Conservation (phyloP, 352 stramenopile genomes). For the Phytophthora cryptogea region DNA sequence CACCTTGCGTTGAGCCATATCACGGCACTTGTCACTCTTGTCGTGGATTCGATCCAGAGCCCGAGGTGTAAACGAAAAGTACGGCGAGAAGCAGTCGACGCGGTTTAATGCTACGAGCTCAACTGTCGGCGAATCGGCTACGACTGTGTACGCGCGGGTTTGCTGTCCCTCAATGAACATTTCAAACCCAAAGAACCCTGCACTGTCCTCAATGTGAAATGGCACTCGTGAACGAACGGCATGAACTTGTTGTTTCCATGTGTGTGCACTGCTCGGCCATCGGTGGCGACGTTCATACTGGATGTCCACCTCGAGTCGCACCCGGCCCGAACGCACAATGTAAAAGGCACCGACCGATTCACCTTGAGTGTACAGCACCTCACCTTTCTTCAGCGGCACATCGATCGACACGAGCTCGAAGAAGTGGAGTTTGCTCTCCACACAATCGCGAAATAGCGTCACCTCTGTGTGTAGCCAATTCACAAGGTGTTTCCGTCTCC, state of each 20-base stretch:
- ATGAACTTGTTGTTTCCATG: conserved; percentile 64
- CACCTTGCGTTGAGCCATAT: conserved; percentile 48
- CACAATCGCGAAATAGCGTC: conserved; percentile 66
- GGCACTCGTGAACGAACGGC: conserved; percentile 52
- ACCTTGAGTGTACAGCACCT: conserved; percentile 63
- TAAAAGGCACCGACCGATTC: conserved; percentile 73
- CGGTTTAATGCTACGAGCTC: conserved; percentile 71
- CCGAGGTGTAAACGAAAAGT: conserved; percentile 71
- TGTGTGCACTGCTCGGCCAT: conserved; percentile 53
- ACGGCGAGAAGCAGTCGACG: conserved; percentile 74
- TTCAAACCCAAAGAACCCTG: conserved; percentile 71
- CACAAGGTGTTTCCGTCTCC: conserved; percentile 66
- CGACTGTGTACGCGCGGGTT: conserved; percentile 54
- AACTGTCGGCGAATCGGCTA: conserved; percentile 54
- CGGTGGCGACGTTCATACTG: conserved; percentile 71
- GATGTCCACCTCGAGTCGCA: conserved; percentile 69
- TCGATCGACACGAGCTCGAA: conserved; percentile 81
- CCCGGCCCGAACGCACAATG: conserved; percentile 57
- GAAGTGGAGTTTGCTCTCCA: conserved; percentile 78
- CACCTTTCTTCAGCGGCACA: conserved; percentile 58
- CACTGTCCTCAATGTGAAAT: conserved; percentile 53
- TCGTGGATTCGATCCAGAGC: conserved; percentile 62
- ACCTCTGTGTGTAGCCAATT: conserved; percentile 74
- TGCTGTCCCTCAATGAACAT: conserved; percentile 68
- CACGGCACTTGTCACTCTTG: conserved; percentile 52